Evolutionary conservation across 805 yeast genomes (phyloP).

Genomic region (Metschnikowia cubensis): DNA sequence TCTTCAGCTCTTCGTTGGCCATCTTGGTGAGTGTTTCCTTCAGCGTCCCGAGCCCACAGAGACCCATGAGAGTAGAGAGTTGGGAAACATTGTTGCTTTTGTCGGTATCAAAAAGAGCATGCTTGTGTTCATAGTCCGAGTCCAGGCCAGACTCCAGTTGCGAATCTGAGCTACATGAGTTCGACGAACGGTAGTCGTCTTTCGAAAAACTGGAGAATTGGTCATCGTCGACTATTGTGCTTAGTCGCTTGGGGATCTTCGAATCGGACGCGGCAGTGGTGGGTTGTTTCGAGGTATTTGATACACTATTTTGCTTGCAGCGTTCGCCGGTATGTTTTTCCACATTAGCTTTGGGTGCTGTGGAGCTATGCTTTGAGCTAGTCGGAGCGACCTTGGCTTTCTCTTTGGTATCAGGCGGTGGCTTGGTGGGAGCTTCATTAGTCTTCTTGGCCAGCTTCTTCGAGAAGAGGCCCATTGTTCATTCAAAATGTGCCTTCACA

Average conservation of each 20-base stretch:
- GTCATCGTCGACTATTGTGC: conserved; percentile 28
- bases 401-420: background rate
- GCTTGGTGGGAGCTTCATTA: background rate
- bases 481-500: background rate
- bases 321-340: background rate
- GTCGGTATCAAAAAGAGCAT: conserved; percentile 21
- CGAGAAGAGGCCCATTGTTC: background rate
- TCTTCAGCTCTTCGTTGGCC: conserved; percentile 33
- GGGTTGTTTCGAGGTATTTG: background rate
- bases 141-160: conserved; percentile 1
- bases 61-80: conserved; percentile 30
- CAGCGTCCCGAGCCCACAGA: conserved; percentile 28
- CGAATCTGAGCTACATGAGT: background rate
- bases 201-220: conserved; percentile 16
- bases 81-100: conserved; percentile 19
- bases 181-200: conserved; percentile 13
- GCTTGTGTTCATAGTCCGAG: conserved; percentile 22
- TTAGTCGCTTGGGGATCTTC: conserved; percentile 15
- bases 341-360: too few species aligned
- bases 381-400: background rate
- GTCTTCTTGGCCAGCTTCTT: background rate
- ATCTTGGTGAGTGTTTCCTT: conserved; percentile 16
- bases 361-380: background rate
- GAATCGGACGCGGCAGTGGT: background rate
- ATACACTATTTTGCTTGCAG: background rate